Evolutionary conservation across 2,329 filamentous ascomycete species (phyloP).

Genomic region (Huntiella savannae): DNA sequence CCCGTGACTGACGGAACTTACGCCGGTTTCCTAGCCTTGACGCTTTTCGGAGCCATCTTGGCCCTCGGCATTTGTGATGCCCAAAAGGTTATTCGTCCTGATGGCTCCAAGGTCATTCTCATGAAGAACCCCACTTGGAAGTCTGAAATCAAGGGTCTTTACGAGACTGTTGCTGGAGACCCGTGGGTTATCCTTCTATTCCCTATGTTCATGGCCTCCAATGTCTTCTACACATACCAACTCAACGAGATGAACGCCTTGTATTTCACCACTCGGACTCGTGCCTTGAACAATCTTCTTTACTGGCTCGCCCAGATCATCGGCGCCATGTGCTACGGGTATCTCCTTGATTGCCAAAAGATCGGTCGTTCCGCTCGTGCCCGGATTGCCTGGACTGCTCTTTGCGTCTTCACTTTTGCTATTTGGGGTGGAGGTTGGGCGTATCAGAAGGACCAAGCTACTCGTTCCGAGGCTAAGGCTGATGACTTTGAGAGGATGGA

Average conservation of each 20-base stretch:
- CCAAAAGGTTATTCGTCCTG: conserved; percentile 50
- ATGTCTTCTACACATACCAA: conserved; percentile 38
- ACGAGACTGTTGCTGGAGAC: conserved; percentile 50
- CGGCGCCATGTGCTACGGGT: conserved; percentile 55
- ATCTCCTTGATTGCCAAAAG: conserved; percentile 41
- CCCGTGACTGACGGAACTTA: conserved; percentile 64
- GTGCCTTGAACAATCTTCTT: conserved; percentile 54
- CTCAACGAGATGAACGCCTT: conserved; percentile 35
- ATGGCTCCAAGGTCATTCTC: conserved; percentile 62
- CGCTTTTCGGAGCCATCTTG: conserved; percentile 50
- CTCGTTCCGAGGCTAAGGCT: conserved; percentile 22
- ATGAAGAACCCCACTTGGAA: conserved; percentile 85
- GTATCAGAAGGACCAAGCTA: conserved; percentile 46
- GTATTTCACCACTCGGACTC: conserved; percentile 34
- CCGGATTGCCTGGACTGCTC: conserved; percentile 37
- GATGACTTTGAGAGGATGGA: conserved; percentile 26
- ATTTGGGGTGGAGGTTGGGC: conserved; percentile 73
- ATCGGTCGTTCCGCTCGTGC: conserved; percentile 49
- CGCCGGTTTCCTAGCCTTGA: conserved; percentile 71
- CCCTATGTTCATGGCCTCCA: conserved; percentile 35
- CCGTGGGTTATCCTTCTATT: conserved; percentile 56
- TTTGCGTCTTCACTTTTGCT: conserved; percentile 53
- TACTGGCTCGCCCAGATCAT: conserved; percentile 67
- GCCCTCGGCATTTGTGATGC: conserved; percentile 54
- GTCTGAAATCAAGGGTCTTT: conserved; percentile 58